phyloP scores from a whole-genome alignment of 768 basidiomycete species.

The Leucogyrophana mollusca region DNA sequence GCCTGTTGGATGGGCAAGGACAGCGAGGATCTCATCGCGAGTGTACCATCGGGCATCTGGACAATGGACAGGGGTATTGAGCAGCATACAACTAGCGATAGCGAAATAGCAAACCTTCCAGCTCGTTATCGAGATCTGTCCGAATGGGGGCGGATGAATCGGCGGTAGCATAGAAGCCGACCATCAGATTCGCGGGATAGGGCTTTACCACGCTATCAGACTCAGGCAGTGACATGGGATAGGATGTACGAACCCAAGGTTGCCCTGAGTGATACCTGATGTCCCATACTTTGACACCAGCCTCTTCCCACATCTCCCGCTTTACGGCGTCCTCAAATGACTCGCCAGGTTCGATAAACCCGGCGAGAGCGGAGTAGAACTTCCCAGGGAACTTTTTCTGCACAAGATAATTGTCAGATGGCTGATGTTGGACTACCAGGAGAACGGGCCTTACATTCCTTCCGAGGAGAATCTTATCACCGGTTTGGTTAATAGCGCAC shows the following conservation, averaged over 20 bases:
- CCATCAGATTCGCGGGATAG: conserved; percentile 87
- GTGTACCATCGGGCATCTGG: conserved; percentile 90
- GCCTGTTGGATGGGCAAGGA: conserved; percentile 58
- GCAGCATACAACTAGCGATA: not conserved
- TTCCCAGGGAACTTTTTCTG: conserved; percentile 65
- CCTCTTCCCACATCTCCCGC: conserved; percentile 95
- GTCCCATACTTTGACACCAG: conserved; percentile 84
- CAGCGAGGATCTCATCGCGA: conserved; percentile 63
- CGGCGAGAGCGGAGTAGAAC: conserved; percentile 89
- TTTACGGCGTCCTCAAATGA: conserved; percentile 91
- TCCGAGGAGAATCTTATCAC: conserved; percentile 85
- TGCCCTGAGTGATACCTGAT: conserved; percentile 84
- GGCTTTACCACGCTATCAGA: conserved; percentile 49
- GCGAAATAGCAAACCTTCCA: conserved; percentile 61
- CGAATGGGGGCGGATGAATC: conserved; percentile 75
- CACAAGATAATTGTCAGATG: not conserved
- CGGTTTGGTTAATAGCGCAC: conserved; percentile 76
- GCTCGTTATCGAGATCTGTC: conserved; percentile 89
- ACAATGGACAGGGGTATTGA: not conserved
- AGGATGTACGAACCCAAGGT: conserved; percentile 64
- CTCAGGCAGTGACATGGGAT: not conserved
- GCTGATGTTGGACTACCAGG: conserved; percentile 3
- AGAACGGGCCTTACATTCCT: conserved; percentile 57
- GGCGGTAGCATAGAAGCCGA: conserved; percentile 82
- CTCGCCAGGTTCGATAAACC: conserved; percentile 94